phyloP scores from a whole-genome alignment of 2,329 filamentous ascomycete species.

The Cladophialophora carrionii region DNA sequence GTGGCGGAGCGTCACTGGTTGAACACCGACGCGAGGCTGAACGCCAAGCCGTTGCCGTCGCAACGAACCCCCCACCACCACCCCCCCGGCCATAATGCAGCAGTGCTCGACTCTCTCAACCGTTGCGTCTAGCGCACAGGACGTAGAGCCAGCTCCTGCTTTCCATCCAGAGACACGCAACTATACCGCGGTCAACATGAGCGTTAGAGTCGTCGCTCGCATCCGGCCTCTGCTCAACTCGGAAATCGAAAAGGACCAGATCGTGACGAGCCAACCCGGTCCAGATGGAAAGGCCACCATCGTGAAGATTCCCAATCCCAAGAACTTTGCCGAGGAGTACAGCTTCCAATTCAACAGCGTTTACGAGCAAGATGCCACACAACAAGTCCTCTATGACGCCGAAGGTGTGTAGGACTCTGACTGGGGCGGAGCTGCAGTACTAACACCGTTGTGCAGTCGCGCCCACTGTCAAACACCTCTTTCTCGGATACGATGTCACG shows the following conservation, averaged over 20 bases:
- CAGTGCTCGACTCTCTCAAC: neutral
- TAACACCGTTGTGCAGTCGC: constrained; percentile 63
- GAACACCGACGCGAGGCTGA: neutral
- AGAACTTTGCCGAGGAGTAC: constrained; percentile 87
- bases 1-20: neutral
- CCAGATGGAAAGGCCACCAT: constrained; percentile 64
- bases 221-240: constrained; percentile 85
- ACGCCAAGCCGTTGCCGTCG: constrained; percentile 12
- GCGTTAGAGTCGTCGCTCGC: constrained; percentile 82
- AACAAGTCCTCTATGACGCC: constrained; percentile 84
- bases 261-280: constrained; percentile 68
- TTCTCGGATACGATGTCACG: constrained; percentile 84
- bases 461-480: constrained; percentile 87
- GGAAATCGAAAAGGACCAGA: constrained; percentile 84
- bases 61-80: neutral
- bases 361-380: constrained; percentile 76
- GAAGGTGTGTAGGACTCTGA: constrained; percentile 65
- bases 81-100: too few relatives aligned
- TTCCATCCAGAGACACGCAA: neutral
- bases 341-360: constrained; percentile 94
- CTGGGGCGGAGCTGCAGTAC: neutral
- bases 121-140: neutral
- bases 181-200: constrained; percentile 31
- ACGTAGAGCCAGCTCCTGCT: neutral
- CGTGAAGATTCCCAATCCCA: constrained; percentile 89